phyloP scores from a whole-genome alignment of 305 asterid genomes.

The Fraxinus paxiana region DNA sequence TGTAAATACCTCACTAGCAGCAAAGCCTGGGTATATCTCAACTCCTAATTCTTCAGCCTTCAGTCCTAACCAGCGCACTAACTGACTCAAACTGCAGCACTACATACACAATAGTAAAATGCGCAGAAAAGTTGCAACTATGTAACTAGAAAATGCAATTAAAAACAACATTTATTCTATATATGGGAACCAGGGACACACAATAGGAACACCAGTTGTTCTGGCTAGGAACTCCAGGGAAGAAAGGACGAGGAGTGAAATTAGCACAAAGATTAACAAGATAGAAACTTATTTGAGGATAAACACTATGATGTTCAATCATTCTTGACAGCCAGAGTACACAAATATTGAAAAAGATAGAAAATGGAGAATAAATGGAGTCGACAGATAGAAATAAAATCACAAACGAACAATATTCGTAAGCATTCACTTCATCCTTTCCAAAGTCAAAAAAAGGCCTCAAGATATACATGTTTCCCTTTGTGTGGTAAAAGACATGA shows the following conservation, averaged over 20 bases:
- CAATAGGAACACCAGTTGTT: conserved; percentile 2
- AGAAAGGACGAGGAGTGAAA: neutral
- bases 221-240: neutral
- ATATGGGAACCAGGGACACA: neutral
- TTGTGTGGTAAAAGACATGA: neutral
- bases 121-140: conserved; percentile 14
- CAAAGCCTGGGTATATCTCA: conserved; percentile 97
- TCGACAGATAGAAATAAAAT: conserved; percentile 4
- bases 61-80: conserved; percentile 86
- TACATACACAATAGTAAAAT: conserved; percentile 26
- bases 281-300: neutral
- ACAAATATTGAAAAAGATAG: neutral
- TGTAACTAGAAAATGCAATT: neutral
- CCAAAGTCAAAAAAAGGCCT: conserved; percentile 7
- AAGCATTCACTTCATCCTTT: neutral
- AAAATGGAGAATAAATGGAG: neutral
- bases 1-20: conserved; percentile 84
- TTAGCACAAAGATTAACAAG: conserved; percentile 1
- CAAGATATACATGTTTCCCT: neutral
- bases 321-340: conserved; percentile 17
- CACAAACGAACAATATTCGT: conserved; percentile 1
- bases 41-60: conserved; percentile 98
- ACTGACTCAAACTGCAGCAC: conserved; percentile 79
- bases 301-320: neutral
- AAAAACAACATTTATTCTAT: neutral